A percentile compares a stretch with the other conserved stretches of the same genome.
phyloP scores from a whole-genome alignment of 257 asterid species.

The Nicotiana benthamiana region DNA sequence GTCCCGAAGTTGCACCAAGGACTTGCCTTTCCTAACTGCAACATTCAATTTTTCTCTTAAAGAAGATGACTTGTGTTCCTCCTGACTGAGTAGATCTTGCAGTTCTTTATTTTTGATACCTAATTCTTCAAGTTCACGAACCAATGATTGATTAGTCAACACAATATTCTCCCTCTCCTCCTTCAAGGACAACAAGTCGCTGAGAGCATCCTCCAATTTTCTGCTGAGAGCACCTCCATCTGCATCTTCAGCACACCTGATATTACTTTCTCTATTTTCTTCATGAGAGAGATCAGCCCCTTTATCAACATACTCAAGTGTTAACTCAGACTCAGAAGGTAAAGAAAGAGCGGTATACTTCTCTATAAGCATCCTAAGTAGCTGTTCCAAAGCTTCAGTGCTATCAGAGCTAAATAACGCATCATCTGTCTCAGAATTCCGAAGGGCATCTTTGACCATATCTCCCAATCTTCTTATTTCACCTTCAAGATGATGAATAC shows the following conservation, averaged over 20 bases:
- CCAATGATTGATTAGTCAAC: conserved; percentile 40
- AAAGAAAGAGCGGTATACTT: conserved; percentile 37
- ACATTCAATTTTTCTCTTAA: conserved; percentile 79
- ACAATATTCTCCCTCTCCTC: conserved; percentile 52
- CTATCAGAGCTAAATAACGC: conserved; percentile 39
- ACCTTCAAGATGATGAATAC: conserved; percentile 34
- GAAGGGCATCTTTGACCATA: conserved; percentile 54
- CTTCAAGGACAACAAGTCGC: conserved; percentile 48
- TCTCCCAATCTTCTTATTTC: conserved; percentile 50
- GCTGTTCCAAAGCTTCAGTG: conserved; percentile 43
- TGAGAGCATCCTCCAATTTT: conserved; percentile 36
- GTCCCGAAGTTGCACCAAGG: conserved; percentile 83
- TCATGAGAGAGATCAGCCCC: conserved; percentile 25
- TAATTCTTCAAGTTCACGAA: conserved; percentile 42
- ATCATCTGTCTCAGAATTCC: conserved; percentile 41
- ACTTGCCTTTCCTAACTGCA: conserved; percentile 93
- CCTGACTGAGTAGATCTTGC: conserved; percentile 61
- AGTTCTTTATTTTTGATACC: conserved; percentile 49
- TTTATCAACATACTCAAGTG: conserved; percentile 31
- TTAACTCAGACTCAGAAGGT: conserved; percentile 29
- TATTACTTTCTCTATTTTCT: conserved; percentile 15
- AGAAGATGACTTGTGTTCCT: conserved; percentile 73
- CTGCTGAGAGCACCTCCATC: conserved; percentile 28
- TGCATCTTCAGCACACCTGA: conserved; percentile 35
- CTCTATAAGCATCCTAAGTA: conserved; percentile 53